Evolutionary conservation across 2,329 filamentous ascomycete species (phyloP).

Genomic region (Cladosporium sp.): DNA sequence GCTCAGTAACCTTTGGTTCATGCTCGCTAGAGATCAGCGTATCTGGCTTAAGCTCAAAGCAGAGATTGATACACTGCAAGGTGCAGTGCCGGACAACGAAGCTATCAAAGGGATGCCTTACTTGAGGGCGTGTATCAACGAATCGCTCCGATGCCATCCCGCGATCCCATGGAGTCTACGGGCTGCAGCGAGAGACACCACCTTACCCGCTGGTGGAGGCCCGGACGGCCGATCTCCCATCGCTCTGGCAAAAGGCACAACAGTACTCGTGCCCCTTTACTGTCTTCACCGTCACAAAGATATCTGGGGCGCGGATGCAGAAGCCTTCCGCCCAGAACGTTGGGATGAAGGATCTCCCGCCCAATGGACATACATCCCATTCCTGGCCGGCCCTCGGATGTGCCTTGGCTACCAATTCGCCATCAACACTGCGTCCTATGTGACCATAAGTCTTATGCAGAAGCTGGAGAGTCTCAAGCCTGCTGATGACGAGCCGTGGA

Average conservation of each 20-base stretch:
- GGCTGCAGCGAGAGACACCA: slow-evolving; percentile 33
- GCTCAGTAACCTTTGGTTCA: slow-evolving; percentile 39
- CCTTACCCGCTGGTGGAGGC: slow-evolving; percentile 42
- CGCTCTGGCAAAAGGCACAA: slow-evolving; percentile 36
- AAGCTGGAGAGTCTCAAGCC: neutral
- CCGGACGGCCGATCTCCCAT: slow-evolving; percentile 38
- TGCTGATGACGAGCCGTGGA: slow-evolving; percentile 8
- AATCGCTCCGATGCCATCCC: slow-evolving; percentile 13
- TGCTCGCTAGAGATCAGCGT: slow-evolving; percentile 19
- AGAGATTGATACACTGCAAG: slow-evolving; percentile 20
- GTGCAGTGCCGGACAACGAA: slow-evolving; percentile 38
- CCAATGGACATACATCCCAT: slow-evolving; percentile 15
- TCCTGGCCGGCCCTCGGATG: slow-evolving; percentile 15
- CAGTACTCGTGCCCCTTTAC: slow-evolving; percentile 41
- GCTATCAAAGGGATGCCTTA: slow-evolving; percentile 24
- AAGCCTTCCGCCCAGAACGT: slow-evolving; percentile 43
- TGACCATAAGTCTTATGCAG: slow-evolving; percentile 14
- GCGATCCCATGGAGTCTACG: slow-evolving; percentile 3
- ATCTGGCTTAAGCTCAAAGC: slow-evolving; percentile 20
- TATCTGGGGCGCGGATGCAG: slow-evolving; percentile 44
- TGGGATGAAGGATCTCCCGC: slow-evolving; percentile 30
- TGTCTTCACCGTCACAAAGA: slow-evolving; percentile 46
- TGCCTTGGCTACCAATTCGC: slow-evolving; percentile 17
- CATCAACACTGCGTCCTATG: slow-evolving; percentile 14
- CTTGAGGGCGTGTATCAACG: slow-evolving; percentile 59